Base-by-base conservation (phyloP, 2,329 filamentous ascomycete species). In the Cytospora piceicola region DNA sequence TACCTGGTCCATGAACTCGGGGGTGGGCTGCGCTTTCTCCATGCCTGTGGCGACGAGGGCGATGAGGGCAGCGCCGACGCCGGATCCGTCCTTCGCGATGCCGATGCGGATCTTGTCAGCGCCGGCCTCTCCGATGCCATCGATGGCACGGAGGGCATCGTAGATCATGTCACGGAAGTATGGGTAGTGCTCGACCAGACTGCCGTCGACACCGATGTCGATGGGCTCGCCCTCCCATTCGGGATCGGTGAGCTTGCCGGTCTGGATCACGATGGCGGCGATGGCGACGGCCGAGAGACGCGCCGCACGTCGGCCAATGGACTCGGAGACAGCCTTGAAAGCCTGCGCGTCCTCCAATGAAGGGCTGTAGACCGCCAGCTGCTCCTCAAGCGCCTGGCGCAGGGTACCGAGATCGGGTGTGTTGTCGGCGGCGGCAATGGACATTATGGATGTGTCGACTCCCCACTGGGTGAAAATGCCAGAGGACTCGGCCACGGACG, bases 61-160 rank as follows among this genome's bases (percentile, higher is more conserved):
- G 78, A 98, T 98, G 72, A 99, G 81, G 51, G 95, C 95, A 3
- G 95, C 95, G 61, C 95, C 95, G n/a, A 97, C 92, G 69, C 93
- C 95, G 69, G 91, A 95, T 57, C 95, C 95, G 76, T 99, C 95
- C 83, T 97, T 97, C 68, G 95, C 95, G 73, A 98, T 95, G 27
- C 94, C 95, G 73, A 99, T 97, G 65, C 93, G 86, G 70, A 99
- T 91, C 78, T 89, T 91, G 79, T 91, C 90, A 70, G 96, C 93
- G 14, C 94, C 93, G 65, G 85, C 81, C 55, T 83, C 80, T 5
- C 94, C 94, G 72, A 98, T 91, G 68, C 90, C 88, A 20, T 92
- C 85, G 61, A 97, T 88, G 64, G 87, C 88, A 58, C 88, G 81
- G 66, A 98, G 82, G 8, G 92, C 92, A 74, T 96, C 91, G 68